Evolutionary conservation across 768 basidiomycete species (phyloP).

Genomic region (Phlebiopsis flavidoalba): DNA sequence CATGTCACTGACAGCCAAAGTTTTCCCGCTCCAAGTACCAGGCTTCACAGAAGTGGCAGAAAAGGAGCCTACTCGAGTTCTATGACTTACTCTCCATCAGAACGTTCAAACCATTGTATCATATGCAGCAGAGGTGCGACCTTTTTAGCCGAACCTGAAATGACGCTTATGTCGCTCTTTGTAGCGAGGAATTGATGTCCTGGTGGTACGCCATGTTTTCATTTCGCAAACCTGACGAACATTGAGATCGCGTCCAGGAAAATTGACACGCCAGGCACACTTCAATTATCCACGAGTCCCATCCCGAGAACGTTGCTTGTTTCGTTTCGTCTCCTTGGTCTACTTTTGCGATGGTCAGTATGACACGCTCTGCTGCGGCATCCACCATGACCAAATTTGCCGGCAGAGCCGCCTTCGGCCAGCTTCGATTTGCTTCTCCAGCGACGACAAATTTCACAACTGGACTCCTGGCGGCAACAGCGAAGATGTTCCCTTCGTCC

Average conservation of each 20-base stretch:
- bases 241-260: constrained; percentile 16
- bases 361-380: background rate
- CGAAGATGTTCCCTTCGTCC: constrained; percentile 23
- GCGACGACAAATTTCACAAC: constrained; percentile 28
- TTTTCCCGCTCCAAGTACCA: constrained; percentile 41
- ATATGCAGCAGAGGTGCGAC: constrained; percentile 23
- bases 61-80: constrained; percentile 39
- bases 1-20: constrained; percentile 46
- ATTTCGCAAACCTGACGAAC: too few species aligned
- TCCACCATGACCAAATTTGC: background rate
- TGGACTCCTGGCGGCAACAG: constrained; percentile 26
- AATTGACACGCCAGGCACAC: constrained; percentile 52
- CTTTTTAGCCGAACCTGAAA: background rate
- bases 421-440: constrained; percentile 34
- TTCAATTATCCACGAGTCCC: constrained; percentile 32
- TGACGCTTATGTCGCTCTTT: background rate
- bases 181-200: constrained; percentile 46
- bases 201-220: constrained; percentile 21
- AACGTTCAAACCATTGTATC: constrained; percentile 35
- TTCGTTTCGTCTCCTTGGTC: constrained; percentile 29
- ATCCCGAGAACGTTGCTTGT: constrained; percentile 44
- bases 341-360: constrained; percentile 25
- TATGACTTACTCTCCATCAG: constrained; percentile 30
- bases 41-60: constrained; percentile 32
- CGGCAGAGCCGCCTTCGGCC: constrained; percentile 40